These are phyloP conservation scores for Dactylonectria macrodidyma DNA, from an alignment of 2,329 filamentous ascomycete species.

Conservation along the genomic window DNA sequence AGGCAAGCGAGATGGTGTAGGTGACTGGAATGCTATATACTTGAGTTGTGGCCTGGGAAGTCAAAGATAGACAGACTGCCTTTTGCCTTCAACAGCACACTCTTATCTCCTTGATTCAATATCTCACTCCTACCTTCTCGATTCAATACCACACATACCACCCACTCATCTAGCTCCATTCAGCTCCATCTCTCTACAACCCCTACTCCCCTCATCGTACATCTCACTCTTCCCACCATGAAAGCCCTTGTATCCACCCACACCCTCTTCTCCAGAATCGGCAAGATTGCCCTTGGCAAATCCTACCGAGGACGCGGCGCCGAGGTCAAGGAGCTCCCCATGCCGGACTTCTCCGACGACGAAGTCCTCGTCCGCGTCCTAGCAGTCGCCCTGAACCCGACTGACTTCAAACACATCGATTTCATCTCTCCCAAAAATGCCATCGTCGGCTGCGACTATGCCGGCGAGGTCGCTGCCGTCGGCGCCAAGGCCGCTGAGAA, in stretches of 20 bases:
- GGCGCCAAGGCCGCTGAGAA: not conserved
- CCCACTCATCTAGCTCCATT: too few species aligned
- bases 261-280: not conserved
- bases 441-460: constrained; percentile 18
- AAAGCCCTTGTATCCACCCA: constrained; percentile 11
- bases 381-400: constrained; percentile 18
- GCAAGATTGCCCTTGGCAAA: not conserved
- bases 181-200: too few species aligned
- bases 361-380: constrained; percentile 24
- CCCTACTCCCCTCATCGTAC: too few species aligned
- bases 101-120: too few species aligned
- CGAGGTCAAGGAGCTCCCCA: not conserved
- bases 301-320: constrained; percentile 5
- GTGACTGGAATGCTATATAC: too few species aligned
- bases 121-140: too few species aligned
- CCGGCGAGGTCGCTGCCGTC: constrained; percentile 4
- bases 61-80: too few species aligned
- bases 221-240: not conserved
- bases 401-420: constrained; percentile 24
- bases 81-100: too few species aligned
- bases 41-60: too few species aligned
- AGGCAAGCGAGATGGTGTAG: too few species aligned
- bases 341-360: not conserved
- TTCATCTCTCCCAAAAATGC: constrained; percentile 3
- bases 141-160: too few species aligned